A percentile compares a stretch with the other conserved stretches of the same genome.
These are phyloP conservation scores for Hyaloscypha hepaticicola DNA, from an alignment of 495 filamentous ascomycete species.

Conservation along the genomic window DNA sequence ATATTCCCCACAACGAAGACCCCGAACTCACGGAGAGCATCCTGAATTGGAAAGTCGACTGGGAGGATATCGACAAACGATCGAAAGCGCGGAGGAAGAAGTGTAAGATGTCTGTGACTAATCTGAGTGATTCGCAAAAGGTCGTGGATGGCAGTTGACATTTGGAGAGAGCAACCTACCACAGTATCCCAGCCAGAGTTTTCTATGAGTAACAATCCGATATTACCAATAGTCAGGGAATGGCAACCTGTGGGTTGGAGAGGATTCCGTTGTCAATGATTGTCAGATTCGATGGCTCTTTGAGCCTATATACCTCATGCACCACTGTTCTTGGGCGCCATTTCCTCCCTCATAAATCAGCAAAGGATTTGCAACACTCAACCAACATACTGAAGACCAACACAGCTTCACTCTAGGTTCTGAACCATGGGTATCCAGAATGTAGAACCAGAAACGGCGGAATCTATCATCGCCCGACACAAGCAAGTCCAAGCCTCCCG, in stretches of 20 bases:
- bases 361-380: no score
- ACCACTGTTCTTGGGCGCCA: no score
- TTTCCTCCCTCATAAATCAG: no score
- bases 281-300: neutral
- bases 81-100: slow-evolving; percentile 27
- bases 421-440: neutral
- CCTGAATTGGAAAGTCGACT: slow-evolving; percentile 33
- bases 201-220: neutral
- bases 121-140: neutral
- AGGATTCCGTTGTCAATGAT: neutral
- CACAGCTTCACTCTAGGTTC: no score
- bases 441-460: neutral
- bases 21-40: slow-evolving; percentile 32
- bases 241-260: neutral
- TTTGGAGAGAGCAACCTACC: neutral
- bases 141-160: neutral
- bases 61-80: slow-evolving; percentile 31
- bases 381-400: no score
- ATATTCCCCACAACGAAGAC: slow-evolving; percentile 35
- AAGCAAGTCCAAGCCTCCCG: neutral
- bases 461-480: neutral
- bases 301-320: no score
- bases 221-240: neutral
- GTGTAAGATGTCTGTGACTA: neutral
- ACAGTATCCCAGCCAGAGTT: neutral